These are phyloP conservation scores for Leishmania martiniquensis DNA, from an alignment of 208 protist species.

Conservation along the genomic window DNA sequence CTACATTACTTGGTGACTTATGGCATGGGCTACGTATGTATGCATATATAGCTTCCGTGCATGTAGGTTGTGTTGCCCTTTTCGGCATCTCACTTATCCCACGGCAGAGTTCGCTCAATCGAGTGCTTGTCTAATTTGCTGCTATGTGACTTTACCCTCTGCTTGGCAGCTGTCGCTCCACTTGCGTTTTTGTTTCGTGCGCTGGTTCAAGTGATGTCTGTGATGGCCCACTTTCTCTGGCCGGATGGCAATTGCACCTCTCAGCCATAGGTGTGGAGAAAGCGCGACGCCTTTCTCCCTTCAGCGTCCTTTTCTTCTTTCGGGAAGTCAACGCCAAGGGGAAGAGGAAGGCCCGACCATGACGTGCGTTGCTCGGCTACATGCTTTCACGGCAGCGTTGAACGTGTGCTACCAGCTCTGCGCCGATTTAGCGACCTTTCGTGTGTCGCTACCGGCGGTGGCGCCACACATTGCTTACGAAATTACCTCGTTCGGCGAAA, in stretches of 20 bases:
- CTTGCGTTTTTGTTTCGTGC: not conserved
- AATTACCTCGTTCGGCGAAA: not conserved
- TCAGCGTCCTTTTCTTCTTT: not conserved
- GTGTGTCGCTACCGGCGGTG: not conserved
- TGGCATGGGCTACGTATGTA: no score
- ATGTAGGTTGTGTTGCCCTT: not conserved
- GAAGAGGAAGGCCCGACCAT: not conserved
- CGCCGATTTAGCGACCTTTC: not conserved
- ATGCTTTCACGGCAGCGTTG: not conserved
- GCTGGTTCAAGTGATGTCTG: not conserved
- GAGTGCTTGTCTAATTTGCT: not conserved
- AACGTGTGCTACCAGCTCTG: not conserved
- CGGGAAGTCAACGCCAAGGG: not conserved
- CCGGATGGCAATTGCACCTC: not conserved
- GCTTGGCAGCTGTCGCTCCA: not conserved
- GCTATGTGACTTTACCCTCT: not conserved
- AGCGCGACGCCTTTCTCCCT: not conserved
- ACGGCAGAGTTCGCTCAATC: not conserved
- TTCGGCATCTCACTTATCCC: not conserved
- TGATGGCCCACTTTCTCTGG: not conserved
- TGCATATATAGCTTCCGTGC: not conserved
- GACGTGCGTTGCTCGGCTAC: not conserved
- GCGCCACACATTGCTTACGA: not conserved
- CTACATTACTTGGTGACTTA: no score
- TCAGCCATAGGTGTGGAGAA: not conserved